Conservation (phyloP, 2,329 filamentous ascomycete genomes). For the Alternaria gaisen region DNA sequence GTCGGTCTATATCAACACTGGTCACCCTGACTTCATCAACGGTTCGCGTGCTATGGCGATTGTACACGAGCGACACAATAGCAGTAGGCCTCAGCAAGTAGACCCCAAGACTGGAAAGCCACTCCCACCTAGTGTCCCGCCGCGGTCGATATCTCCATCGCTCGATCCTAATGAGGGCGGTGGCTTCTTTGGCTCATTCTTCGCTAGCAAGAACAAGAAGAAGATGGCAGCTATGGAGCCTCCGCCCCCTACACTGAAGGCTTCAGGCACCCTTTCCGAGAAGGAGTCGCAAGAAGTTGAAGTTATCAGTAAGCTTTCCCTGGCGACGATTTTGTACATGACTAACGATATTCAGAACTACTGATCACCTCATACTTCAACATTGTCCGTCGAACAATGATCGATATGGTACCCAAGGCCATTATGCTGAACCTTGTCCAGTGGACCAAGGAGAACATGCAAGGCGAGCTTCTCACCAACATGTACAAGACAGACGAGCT, state of each 20-base stretch:
- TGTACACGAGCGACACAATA: conserved; percentile 89
- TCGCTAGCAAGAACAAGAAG: conserved; percentile 99
- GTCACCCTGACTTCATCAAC: conserved; percentile 96
- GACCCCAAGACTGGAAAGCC: conserved; percentile 99
- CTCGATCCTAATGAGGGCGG: conserved; percentile 68
- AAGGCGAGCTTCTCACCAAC: conserved; percentile 93
- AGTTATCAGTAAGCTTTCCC: conserved; percentile 80
- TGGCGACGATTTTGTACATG: not conserved
- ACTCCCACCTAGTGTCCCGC: conserved; percentile 72
- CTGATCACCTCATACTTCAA: conserved; percentile 97
- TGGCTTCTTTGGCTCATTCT: conserved; percentile 98
- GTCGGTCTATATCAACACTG: conserved; percentile 96
- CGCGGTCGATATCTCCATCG: conserved; percentile 78
- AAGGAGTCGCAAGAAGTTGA: conserved; percentile 96
- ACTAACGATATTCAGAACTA: conserved; percentile 69
- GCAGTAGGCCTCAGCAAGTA: conserved; percentile 86
- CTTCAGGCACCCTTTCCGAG: conserved; percentile 90
- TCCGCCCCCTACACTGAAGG: conserved; percentile 90
- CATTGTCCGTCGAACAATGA: conserved; percentile 98
- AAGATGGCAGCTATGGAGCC: conserved; percentile 99
- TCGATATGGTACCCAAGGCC: conserved; percentile 99
- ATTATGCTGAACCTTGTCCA: conserved; percentile 97
- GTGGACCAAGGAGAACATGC: conserved; percentile 98
- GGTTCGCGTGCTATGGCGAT: conserved; percentile 98
- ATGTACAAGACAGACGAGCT: conserved; percentile 94